A percentile compares a stretch with the other conserved stretches of the same genome.
Conservation (phyloP, 2,329 filamentous ascomycete species). For the Colletotrichum lini region DNA sequence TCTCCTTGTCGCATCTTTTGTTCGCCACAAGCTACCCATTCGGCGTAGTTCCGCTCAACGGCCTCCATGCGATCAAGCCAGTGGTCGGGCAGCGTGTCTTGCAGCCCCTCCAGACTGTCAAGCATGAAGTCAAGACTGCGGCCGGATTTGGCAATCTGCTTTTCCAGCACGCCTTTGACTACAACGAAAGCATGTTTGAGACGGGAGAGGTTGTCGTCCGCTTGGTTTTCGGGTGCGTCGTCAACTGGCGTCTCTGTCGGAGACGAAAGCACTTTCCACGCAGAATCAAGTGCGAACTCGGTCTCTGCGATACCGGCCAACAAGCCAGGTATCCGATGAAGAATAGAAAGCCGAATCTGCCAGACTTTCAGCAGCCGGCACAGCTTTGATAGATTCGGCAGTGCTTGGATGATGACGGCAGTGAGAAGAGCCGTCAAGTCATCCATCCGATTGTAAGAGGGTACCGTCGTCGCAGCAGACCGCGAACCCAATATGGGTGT, state of each 20-base stretch:
- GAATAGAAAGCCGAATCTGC: slow-evolving; percentile 81
- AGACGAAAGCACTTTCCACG: slow-evolving; percentile 73
- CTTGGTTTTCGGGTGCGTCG: background rate
- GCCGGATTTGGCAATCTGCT: slow-evolving; percentile 79
- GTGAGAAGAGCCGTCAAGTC: slow-evolving; percentile 93
- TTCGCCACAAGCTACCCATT: slow-evolving; percentile 87
- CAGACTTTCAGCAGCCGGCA: slow-evolving; percentile 82
- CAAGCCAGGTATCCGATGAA: slow-evolving; percentile 80
- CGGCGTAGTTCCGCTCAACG: slow-evolving; percentile 82
- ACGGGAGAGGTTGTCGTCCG: slow-evolving; percentile 44
- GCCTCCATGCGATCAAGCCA: slow-evolving; percentile 92
- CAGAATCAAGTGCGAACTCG: slow-evolving; percentile 75
- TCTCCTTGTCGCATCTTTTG: slow-evolving; percentile 79
- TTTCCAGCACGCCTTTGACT: slow-evolving; percentile 76
- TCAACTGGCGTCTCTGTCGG: slow-evolving; percentile 20
- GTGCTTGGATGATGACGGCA: slow-evolving; percentile 88
- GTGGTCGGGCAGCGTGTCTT: slow-evolving; percentile 85
- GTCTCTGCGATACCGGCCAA: slow-evolving; percentile 76
- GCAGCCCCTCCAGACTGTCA: slow-evolving; percentile 85
- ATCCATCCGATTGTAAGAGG: slow-evolving; percentile 80
- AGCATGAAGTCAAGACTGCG: slow-evolving; percentile 86
- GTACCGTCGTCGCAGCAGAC: slow-evolving; percentile 59
- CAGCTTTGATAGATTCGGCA: slow-evolving; percentile 85
- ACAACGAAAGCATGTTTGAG: slow-evolving; percentile 64
- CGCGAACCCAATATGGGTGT: slow-evolving; percentile 61